Percentiles rank a stretch among this genome's conserved stretches.
These are phyloP conservation scores for Paxillus involutus DNA, from an alignment of 768 basidiomycete species.

Conservation along the genomic window DNA sequence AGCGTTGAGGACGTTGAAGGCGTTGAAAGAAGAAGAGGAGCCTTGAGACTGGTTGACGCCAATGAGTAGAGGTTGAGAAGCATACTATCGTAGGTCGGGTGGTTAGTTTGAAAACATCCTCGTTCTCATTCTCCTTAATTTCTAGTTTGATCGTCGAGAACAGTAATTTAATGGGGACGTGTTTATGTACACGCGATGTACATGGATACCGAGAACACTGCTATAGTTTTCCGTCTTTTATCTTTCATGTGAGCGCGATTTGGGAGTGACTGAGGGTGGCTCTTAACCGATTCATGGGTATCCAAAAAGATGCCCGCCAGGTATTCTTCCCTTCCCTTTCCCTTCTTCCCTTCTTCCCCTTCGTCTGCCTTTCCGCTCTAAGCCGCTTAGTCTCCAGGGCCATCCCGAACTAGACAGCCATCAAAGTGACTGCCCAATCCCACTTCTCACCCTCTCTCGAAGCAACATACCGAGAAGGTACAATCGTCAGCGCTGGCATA, in stretches of 20 bases:
- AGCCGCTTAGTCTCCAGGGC: neutral
- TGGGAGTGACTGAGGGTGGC: too few relatives aligned
- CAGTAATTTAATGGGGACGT: too few relatives aligned
- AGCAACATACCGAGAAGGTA: slow-evolving; percentile 20
- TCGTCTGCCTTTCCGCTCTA: neutral
- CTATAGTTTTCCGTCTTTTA: too few relatives aligned
- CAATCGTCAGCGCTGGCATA: slow-evolving; percentile 28
- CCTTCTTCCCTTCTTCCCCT: neutral
- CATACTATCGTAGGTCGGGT: neutral
- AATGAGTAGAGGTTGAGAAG: neutral
- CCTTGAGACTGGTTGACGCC: slow-evolving; percentile 32
- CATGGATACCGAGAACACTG: too few relatives aligned
- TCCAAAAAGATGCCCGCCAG: too few relatives aligned
- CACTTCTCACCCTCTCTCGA: slow-evolving; percentile 22
- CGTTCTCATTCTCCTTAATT: too few relatives aligned
- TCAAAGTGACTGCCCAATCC: slow-evolving; percentile 30
- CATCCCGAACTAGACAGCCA: slow-evolving; percentile 20
- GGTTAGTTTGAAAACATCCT: neutral
- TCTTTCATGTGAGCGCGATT: too few relatives aligned
- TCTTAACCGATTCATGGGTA: too few relatives aligned
- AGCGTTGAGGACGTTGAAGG: slow-evolving; percentile 75
- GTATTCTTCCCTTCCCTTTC: too few relatives aligned
- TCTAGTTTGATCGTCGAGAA: too few relatives aligned
- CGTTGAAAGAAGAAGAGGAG: slow-evolving; percentile 60
- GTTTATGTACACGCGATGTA: too few relatives aligned